A percentile compares a stretch with the other conserved stretches of the same genome.
Conservation (phyloP, 768 basidiomycete species). For the Hemileccinum rubropunctum region DNA sequence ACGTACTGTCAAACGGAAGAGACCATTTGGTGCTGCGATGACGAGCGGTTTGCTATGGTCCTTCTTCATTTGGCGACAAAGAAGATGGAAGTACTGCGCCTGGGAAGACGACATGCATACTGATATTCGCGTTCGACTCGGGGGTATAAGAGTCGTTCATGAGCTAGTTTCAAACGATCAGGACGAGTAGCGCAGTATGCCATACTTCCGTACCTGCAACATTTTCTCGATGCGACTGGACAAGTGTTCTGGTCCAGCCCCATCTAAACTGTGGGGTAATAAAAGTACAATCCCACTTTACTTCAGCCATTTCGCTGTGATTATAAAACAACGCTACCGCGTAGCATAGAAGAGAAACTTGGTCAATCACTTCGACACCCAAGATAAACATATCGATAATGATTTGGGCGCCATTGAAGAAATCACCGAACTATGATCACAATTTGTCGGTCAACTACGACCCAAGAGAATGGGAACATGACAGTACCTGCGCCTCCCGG, state of each 20-base stretch:
- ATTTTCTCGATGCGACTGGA: slow-evolving; percentile 85
- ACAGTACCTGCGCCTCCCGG: slow-evolving; percentile 83
- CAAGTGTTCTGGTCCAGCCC: slow-evolving; percentile 92
- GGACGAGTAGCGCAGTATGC: background rate
- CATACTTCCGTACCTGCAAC: slow-evolving; percentile 64
- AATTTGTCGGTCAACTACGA: background rate
- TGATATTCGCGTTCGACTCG: slow-evolving; percentile 47
- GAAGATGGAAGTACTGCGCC: slow-evolving; percentile 89
- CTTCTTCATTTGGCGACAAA: slow-evolving; percentile 81
- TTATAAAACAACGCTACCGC: background rate
- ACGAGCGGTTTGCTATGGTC: slow-evolving; percentile 87
- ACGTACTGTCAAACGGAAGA: slow-evolving; percentile 73
- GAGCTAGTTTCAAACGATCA: slow-evolving; percentile 44
- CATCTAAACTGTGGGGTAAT: slow-evolving; percentile 88
- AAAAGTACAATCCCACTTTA: slow-evolving; percentile 87
- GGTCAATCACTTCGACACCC: slow-evolving; percentile 70
- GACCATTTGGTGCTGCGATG: slow-evolving; percentile 80
- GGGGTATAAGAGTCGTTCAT: slow-evolving; percentile 64
- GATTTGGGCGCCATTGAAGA: slow-evolving; percentile 87
- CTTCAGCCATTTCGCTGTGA: slow-evolving; percentile 84
- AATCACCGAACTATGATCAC: slow-evolving; percentile 73
- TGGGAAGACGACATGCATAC: slow-evolving; percentile 83
- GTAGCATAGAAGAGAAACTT: background rate
- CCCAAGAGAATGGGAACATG: background rate
- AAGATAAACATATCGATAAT: slow-evolving; percentile 88